These are phyloP conservation scores for Mrakiaceae sp. DNA, from an alignment of 1,284 basidiomycete genomes.

Conservation along the genomic window DNA sequence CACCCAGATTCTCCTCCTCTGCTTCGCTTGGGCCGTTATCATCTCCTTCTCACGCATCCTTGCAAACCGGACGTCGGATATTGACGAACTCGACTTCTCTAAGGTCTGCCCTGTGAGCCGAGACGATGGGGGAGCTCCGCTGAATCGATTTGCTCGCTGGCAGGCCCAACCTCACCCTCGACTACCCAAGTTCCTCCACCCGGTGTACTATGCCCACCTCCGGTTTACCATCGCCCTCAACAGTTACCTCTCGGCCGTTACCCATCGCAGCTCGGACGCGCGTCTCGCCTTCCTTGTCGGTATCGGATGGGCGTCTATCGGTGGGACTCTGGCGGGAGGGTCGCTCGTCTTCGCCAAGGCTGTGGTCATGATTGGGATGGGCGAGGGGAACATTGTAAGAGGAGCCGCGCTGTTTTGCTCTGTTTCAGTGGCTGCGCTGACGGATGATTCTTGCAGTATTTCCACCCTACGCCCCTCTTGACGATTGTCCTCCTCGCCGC, in stretches of 20 bases:
- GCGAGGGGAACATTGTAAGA: constrained; percentile 5
- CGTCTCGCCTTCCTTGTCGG: constrained; percentile 77
- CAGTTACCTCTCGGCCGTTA: constrained; percentile 44
- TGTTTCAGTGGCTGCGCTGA: neutral
- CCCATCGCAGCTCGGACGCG: constrained; percentile 64
- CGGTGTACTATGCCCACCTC: neutral
- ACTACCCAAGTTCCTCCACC: constrained; percentile 1
- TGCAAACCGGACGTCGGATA: constrained; percentile 16
- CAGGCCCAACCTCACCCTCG: neutral
- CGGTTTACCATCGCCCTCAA: neutral
- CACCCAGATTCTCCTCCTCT: constrained; percentile 27
- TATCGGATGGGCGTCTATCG: constrained; percentile 81
- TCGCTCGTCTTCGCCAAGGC: constrained; percentile 87
- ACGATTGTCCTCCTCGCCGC: constrained; percentile 65
- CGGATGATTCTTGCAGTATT: constrained; percentile 40
- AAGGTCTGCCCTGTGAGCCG: neutral
- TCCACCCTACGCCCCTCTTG: constrained; percentile 65
- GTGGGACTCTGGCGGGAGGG: constrained; percentile 76
- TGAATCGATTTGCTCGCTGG: neutral
- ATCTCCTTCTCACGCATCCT: constrained; percentile 22
- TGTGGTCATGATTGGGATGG: constrained; percentile 31
- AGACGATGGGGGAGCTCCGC: neutral
- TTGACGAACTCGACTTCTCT: constrained; percentile 1
- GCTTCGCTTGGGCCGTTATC: constrained; percentile 20
- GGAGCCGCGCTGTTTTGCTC: neutral